These are phyloP conservation scores for Ogataea trehalophila DNA, from an alignment of 805 yeast genomes.

Conservation along the genomic window DNA sequence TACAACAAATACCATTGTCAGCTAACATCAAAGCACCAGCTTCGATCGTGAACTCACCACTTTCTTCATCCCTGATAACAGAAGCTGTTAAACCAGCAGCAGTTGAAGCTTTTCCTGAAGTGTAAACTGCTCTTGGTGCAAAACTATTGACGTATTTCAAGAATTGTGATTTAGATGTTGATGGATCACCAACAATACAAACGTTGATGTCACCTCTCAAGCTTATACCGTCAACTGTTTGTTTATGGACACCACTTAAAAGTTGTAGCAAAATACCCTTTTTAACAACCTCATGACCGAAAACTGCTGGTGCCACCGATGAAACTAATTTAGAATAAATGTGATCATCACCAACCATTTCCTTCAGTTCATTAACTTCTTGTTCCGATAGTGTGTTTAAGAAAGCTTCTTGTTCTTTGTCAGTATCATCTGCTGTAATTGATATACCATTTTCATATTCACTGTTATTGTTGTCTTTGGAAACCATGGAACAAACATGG, in stretches of 20 bases:
- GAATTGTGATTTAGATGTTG: conserved; percentile 95
- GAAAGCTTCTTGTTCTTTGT: conserved; percentile 75
- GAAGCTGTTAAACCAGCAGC: conserved; percentile 99
- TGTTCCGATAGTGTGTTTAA: conserved; percentile 72
- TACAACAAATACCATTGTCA: conserved; percentile 97
- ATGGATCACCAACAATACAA: conserved; percentile 96
- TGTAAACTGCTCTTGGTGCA: conserved; percentile 91
- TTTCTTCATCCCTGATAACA: conserved; percentile 94
- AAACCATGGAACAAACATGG: conserved; percentile 68
- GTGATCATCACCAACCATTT: conserved; percentile 86
- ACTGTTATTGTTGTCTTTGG: conserved; percentile 31
- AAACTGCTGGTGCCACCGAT: conserved; percentile 93
- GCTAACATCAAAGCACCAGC: conserved; percentile 99
- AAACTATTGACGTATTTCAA: conserved; percentile 87
- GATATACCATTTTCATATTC: conserved; percentile 21
- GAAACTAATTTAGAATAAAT: conserved; percentile 78
- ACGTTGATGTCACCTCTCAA: conserved; percentile 95
- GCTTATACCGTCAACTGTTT: conserved; percentile 89
- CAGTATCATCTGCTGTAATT: conserved; percentile 37
- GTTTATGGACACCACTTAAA: conserved; percentile 93
- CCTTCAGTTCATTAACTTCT: conserved; percentile 79
- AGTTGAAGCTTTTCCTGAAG: conserved; percentile 97
- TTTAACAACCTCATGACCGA: conserved; percentile 91
- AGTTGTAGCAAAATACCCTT: conserved; percentile 87
- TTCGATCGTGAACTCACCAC: conserved; percentile 94